Evolutionary conservation across 768 basidiomycete genomes (phyloP), one percentile per base, ranked within the genome.

Genomic region (Amanita jacksonii): DNA sequence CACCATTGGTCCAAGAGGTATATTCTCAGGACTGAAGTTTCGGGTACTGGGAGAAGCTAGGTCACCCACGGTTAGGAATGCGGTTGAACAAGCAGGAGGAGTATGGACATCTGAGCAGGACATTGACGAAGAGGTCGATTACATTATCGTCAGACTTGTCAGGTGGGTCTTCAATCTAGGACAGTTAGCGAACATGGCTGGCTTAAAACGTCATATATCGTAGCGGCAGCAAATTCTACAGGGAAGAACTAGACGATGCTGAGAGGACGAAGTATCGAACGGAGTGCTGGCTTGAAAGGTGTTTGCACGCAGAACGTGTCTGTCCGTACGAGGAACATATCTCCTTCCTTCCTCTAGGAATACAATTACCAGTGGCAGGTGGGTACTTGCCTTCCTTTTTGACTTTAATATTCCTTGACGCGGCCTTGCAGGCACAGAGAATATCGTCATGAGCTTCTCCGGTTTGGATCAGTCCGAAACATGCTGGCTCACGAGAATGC

Each of bases 221-320:
- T 46, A 88, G 85, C 53, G 85, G 84, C 20, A 85, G 81, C 51
- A 77, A 76, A 49, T 50, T 85, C n/a, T 85, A 70, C 51, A 63
- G 60, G 2, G 69, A 73, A 24, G 84, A 86, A 55, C 55, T 59
- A 4, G 76, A 79, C 42, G 60, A 64, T 5, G 8, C 27, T 1
- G 53, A 68, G 49, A 69, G 74, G 36, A 43, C 51, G 3, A 81
- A 77, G 51, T 88, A 79, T 54, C 76, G 91, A 34, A 94, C 92
- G 0, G 92, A 96, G 59, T 93, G 88, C 57, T 97, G 92, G 92
- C 68, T 97, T 1, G 92, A 97, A 59, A 75, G 75, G 34, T 94
- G 87, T 53, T 72, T 90, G 10, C 81, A 76, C 43, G 78, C 81
- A 46, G 82, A 86, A 35, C 70, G 74, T n/a, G 62, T 94, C 40